A percentile compares a stretch with the other conserved stretches of the same genome.
phyloP scores from a whole-genome alignment of 225 moss, liverwort and hornwort genomes.

The Bryum argenteum region DNA sequence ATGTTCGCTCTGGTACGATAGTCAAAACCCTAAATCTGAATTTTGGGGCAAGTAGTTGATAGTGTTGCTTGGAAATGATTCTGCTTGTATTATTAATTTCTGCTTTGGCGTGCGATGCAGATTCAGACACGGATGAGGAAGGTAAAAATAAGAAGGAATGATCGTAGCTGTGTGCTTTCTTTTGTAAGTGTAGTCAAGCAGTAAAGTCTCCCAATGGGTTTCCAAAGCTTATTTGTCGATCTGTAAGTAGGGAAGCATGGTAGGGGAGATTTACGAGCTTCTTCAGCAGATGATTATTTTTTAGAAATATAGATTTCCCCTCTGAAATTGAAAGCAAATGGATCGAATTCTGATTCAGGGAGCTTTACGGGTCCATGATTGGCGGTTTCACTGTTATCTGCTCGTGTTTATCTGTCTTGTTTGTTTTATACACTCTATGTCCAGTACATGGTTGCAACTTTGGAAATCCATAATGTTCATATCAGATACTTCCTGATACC shows the following conservation, averaged over 20 bases:
- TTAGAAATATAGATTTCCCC: background rate
- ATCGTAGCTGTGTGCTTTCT: slow-evolving; percentile 4
- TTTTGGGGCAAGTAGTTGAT: background rate
- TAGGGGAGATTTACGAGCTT: background rate
- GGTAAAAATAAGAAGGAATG: slow-evolving; percentile 38
- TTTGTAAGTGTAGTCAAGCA: background rate
- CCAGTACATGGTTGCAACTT: too few relatives aligned
- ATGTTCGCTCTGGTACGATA: slow-evolving; percentile 66
- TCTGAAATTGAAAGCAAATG: background rate
- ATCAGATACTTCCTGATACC: too few relatives aligned
- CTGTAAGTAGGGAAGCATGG: background rate
- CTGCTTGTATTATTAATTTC: background rate
- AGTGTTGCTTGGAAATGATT: background rate
- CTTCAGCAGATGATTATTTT: slow-evolving; percentile 1
- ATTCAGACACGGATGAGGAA: slow-evolving; percentile 45
- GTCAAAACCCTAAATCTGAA: background rate
- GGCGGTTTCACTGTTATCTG: too few relatives aligned
- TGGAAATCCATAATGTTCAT: too few relatives aligned
- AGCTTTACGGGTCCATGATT: too few relatives aligned
- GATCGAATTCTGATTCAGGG: background rate
- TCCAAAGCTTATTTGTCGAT: background rate
- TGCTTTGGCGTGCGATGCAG: slow-evolving; percentile 18
- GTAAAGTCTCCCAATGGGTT: slow-evolving; percentile 13
- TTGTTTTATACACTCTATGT: too few relatives aligned
- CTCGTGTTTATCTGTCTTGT: too few relatives aligned